These are phyloP conservation scores for Epichloe bromicola DNA, from an alignment of 2,329 filamentous ascomycete genomes.

Conservation along the genomic window DNA sequence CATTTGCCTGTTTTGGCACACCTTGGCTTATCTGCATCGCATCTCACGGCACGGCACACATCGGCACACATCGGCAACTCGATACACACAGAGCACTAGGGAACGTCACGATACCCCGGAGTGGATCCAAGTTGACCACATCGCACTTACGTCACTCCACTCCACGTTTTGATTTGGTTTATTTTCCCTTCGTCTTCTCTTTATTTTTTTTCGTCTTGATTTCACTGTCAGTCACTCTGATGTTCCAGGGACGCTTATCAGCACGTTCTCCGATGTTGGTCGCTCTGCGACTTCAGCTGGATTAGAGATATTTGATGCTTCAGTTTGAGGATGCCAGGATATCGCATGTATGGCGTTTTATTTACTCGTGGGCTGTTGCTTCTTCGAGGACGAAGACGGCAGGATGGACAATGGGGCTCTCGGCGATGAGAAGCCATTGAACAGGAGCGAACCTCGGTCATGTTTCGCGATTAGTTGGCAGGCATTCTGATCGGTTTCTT, in stretches of 20 bases:
- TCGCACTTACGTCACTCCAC: constrained; percentile 25
- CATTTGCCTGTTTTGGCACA: constrained; percentile 3
- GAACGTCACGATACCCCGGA: constrained; percentile 27
- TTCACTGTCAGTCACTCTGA: neutral
- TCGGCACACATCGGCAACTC: constrained; percentile 11
- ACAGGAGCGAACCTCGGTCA: neutral
- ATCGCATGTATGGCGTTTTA: constrained; percentile 6
- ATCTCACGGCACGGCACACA: constrained; percentile 13
- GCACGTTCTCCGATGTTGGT: neutral
- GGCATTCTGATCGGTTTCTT: neutral
- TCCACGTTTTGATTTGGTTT: constrained; percentile 10
- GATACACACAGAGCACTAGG: constrained; percentile 20
- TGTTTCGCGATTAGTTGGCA: neutral
- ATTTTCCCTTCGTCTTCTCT: neutral
- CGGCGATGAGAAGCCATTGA: neutral
- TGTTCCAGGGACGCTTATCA: neutral
- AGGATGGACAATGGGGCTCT: neutral
- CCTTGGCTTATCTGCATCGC: neutral
- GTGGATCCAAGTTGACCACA: constrained; percentile 20
- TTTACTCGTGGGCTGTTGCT: neutral
- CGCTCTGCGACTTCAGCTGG: neutral
- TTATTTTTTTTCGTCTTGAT: neutral
- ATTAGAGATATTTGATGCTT: neutral
- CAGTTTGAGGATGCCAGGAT: constrained; percentile 4
- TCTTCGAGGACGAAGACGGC: neutral